Evolutionary conservation across 2,329 filamentous ascomycete species (phyloP), one percentile per base, ranked within the genome.

Genomic region (Blastomyces emzantsi): DNA sequence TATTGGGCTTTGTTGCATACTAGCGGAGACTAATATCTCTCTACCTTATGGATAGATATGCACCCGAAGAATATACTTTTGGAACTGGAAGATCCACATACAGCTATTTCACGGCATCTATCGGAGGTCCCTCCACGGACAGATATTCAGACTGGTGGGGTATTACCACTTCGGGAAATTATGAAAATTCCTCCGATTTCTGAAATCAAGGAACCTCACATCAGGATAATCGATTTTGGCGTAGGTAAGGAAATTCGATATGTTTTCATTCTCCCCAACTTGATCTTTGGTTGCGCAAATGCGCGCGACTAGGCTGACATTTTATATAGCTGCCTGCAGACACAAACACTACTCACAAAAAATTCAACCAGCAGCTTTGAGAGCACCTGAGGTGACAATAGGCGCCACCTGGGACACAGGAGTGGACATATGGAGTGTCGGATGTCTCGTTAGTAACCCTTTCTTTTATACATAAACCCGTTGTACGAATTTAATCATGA

Each of bases 401-500:
- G 70, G 69, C 30, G 69, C 67, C 43, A 65, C 65, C 7, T 73
- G 69, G 71, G 68, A 67, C 60, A 57, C 56, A 47, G 63, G 55
- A 19, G 70, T 71, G 6, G 70, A 73, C 69, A 71, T 72, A 58
- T 72, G 70, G 71, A 73, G 67, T 63, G 68, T 72, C 11, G 70
- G 70, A 60, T 73, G 71, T 54, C 66, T 72, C 41, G 69, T 66
- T 66, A 70, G 70, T 61, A 63, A 51, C n/a, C 51, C 28, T 41
- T 8, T 28, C 4, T 6, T 45, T 45, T 19, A 49, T 47, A 25
- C 6, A 36, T 63, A 15, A 39, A 47, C 39, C 19, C 28, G 30
- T 25, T 11, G 9, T 62, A 39, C 5, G 19, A 43, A 19, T 61
- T 60, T 7, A 30, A n/a, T 55, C 19, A 49, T 47, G 15, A 52